Base-by-base conservation (phyloP, 768 basidiomycete genomes). In the Neoboletus subvelutipes region DNA sequence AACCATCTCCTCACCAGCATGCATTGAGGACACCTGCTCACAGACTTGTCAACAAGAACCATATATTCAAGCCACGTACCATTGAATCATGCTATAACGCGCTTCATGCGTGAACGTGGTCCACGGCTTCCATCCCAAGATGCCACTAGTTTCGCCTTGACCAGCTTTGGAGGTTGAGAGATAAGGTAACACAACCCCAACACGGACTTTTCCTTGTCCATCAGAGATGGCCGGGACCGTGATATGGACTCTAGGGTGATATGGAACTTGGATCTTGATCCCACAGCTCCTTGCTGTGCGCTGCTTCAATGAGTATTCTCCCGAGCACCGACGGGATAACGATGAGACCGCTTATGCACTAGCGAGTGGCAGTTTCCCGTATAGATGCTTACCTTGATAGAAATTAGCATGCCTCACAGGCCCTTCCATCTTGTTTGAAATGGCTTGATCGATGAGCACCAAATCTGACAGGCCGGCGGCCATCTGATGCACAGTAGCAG, bases 401-500 rank as follows among this genome's bases (percentile, higher is more conserved):
- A 76, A 45, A 57, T 64, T 1, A 54, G 78, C 22, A 70, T 59
- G 52, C 71, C 72, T 57, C 75, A 73, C 20, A 76, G 64, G 72
- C 64, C 50, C 73, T 65, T 24, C 75, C 75, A 6, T 74, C 78
- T 40, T 60, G 52, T 18, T 59, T 49, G 57, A 75, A 70, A 60
- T 61, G 22, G 75, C 76, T 34, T 66, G 59, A 36, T 52, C 55
- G 13, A 71, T 71, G 52, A 76, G 60, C 64, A 76, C 75, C 50
- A 76, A 69, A 58, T 78, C 73, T n/a, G 70, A 71, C 34, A 68
- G 55, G 46, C 67, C 69, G 43, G 55, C 58, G 31, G 63, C 54
- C 48, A 78, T 63, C 59, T 78, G 77, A 33, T 79, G 76, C 9
- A 76, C 78, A 46, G 80, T 72, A 29, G 72, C 72, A 5, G 75